A percentile compares a stretch with the other conserved stretches of the same genome.
phyloP scores from a whole-genome alignment of 2,329 filamentous ascomycete species.

The Colletotrichum sp. region DNA sequence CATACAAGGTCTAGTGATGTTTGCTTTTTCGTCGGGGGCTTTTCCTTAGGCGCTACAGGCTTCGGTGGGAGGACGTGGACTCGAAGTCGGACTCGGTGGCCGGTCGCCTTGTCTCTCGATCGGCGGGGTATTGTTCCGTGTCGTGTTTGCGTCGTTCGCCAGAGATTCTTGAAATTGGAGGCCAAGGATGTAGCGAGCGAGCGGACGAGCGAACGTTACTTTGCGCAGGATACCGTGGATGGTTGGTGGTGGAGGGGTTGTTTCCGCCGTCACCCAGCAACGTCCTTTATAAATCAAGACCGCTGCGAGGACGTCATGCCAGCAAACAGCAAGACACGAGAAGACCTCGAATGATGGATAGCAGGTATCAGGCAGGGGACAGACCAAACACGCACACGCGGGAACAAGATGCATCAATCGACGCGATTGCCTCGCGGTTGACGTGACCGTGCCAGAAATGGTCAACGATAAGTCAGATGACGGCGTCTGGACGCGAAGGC shows the following conservation, averaged over 20 bases:
- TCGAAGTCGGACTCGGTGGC: not conserved
- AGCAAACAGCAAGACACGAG: not conserved
- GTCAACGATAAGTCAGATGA: slow-evolving; percentile 7
- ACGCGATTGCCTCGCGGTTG: not conserved
- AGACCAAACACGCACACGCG: not conserved
- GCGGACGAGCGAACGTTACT: not conserved
- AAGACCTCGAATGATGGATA: not conserved
- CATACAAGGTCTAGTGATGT: not conserved
- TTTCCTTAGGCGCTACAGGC: not conserved
- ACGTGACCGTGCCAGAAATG: not conserved
- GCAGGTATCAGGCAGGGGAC: not conserved
- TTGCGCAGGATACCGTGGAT: not conserved
- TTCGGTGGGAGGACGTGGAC: slow-evolving; percentile 2
- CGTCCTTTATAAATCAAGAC: slow-evolving; percentile 19
- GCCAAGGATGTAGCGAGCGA: not conserved
- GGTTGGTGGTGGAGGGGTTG: slow-evolving; percentile 2
- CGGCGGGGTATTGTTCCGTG: not conserved
- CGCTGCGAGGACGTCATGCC: slow-evolving; percentile 11
- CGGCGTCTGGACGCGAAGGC: not conserved
- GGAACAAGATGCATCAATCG: not conserved
- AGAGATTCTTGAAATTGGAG: not conserved
- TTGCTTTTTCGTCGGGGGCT: slow-evolving; percentile 2
- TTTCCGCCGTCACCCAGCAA: slow-evolving; percentile 18
- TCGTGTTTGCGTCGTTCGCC: not conserved
- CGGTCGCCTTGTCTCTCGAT: slow-evolving; percentile 6